Conservation (phyloP, 1,284 basidiomycete genomes). For the Phylloboletellus chloephorus region DNA sequence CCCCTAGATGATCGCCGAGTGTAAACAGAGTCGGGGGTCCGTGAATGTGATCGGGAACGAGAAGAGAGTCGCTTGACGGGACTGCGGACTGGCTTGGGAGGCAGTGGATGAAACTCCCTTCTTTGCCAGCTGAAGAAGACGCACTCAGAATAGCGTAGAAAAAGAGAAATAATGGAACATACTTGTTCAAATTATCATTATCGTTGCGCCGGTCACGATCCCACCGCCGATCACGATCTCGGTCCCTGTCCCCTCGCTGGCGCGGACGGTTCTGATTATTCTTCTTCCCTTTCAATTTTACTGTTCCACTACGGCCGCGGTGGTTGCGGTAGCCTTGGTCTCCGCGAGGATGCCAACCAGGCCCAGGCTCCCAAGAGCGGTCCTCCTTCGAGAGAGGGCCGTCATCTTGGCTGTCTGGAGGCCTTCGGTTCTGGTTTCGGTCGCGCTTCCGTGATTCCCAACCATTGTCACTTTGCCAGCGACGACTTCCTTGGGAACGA, state of each 20-base stretch:
- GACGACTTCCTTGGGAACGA: conserved; percentile 30
- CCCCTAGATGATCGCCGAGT: conserved; percentile 61
- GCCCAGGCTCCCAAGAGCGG: conserved; percentile 61
- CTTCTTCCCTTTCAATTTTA: conserved; percentile 35
- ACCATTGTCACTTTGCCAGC: conserved; percentile 36
- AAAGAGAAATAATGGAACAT: conserved; percentile 21
- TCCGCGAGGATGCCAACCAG: conserved; percentile 48
- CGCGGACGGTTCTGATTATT: conserved; percentile 42
- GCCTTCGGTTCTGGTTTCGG: conserved; percentile 29
- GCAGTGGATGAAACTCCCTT: conserved; percentile 39
- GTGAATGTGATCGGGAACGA: conserved; percentile 51
- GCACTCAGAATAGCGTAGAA: not conserved
- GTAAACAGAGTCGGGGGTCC: conserved; percentile 58
- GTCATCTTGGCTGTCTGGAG: conserved; percentile 30
- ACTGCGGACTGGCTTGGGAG: conserved; percentile 32
- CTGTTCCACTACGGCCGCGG: conserved; percentile 36
- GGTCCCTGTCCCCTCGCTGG: conserved; percentile 46
- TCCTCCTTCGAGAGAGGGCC: conserved; percentile 31
- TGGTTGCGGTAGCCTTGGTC: conserved; percentile 34
- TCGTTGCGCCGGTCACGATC: conserved; percentile 60
- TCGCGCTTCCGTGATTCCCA: conserved; percentile 36
- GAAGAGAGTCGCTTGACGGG: conserved; percentile 34
- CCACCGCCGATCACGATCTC: conserved; percentile 38
- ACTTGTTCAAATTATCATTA: conserved; percentile 69
- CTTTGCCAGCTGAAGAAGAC: conserved; percentile 44